Conservation (phyloP, 495 filamentous ascomycete genomes). For the Bathelium albidoporum region DNA sequence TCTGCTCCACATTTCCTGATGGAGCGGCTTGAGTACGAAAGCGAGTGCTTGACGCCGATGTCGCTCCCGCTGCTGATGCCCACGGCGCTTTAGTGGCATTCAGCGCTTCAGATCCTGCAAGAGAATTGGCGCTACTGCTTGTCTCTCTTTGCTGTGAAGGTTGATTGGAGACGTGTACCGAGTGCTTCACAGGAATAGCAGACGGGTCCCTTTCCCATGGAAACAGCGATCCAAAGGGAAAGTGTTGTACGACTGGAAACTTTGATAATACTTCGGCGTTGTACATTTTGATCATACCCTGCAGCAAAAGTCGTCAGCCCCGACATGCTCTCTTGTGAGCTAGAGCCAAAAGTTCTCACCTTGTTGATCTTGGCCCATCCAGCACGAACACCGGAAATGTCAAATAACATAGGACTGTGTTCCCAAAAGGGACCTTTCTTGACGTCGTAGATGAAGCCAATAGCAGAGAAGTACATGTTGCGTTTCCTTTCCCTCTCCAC, state of each 20-base stretch:
- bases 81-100: slow-evolving; percentile 28
- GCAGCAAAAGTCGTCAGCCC: background rate
- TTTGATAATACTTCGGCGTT: slow-evolving; percentile 59
- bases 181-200: slow-evolving; percentile 37
- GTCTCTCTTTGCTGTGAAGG: slow-evolving; percentile 22
- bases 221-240: slow-evolving; percentile 69
- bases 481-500: slow-evolving; percentile 58
- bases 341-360: slow-evolving; percentile 32
- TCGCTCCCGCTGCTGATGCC: slow-evolving; percentile 14
- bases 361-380: slow-evolving; percentile 99
- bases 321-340: background rate
- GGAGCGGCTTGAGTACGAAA: background rate
- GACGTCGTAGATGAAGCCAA: slow-evolving; percentile 97
- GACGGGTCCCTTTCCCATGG: slow-evolving; percentile 67
- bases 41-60: background rate
- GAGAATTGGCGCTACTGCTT: slow-evolving; percentile 13
- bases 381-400: slow-evolving; percentile 78
- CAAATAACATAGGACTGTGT: slow-evolving; percentile 88
- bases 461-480: slow-evolving; percentile 97
- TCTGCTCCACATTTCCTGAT: background rate
- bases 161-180: slow-evolving; percentile 51
- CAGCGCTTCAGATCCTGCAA: slow-evolving; percentile 7
- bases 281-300: slow-evolving; percentile 70
- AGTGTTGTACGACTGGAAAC: slow-evolving; percentile 63
- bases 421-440: slow-evolving; percentile 98